Evolutionary conservation across 768 basidiomycete genomes (phyloP), one percentile per base, ranked within the genome.

Genomic region (Suillus clintonianus): DNA sequence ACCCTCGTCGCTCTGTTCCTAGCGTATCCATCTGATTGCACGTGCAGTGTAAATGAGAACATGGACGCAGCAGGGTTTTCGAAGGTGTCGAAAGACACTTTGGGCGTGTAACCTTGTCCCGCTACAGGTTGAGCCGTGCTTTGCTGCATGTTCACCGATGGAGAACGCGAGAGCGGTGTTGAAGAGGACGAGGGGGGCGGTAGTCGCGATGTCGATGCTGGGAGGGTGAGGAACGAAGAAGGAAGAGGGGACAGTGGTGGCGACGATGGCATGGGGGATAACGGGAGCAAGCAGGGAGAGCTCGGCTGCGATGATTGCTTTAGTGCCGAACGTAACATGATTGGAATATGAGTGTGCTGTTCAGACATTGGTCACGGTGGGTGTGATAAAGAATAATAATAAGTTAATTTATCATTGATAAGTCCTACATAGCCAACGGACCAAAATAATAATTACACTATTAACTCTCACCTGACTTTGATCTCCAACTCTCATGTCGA

Each of bases 1-100:
- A 92, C 92, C 0, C 97, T 84, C 0, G 95, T 96, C 59, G 86
- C 86, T 34, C 89, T 82, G 4, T 82, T 88, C 36, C 93, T 84
- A 48, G 80, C 79, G 74, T 95, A 98, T 2, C 90, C 90, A 2
- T 89, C 92, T 9, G 87, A 89, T 75, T 96, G 94, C 22, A 92
- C 93, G 71, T 86, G 88, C 15, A 95, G 84, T 0, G 93, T 94
- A 71, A 88, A 94, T n/a, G 87, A 89, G 78, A 95, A 94, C 90
- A 95, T 92, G 72, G 85, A 84, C 8, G 90, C 89, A 30, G 82
- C 85, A 13, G 88, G 83, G 73, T 93, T 92, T 78, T 93, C 91
- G 62, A 95, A 92, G 0, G 92, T 94, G 73, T 94, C 93, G 72
- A 94, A 94, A 3, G 91, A 91, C 27, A 94, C 93, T 67, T 74